Conservation (phyloP, 2,329 filamentous ascomycete species). For the Podosphaera leucotricha region DNA sequence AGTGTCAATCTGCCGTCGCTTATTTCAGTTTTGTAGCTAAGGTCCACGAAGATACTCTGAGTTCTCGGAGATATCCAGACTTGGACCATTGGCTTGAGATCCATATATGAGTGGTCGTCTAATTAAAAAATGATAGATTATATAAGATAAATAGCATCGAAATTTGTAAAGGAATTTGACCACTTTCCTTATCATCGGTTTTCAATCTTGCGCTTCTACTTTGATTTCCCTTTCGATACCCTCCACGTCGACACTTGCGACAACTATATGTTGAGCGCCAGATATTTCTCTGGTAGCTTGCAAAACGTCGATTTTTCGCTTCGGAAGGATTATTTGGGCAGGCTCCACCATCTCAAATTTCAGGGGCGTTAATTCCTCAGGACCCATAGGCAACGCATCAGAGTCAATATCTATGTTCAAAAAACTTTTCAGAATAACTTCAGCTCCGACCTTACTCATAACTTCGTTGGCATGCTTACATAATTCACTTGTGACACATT, state of each 20-base stretch:
- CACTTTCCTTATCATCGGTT: neutral
- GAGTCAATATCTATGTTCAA: conserved; percentile 59
- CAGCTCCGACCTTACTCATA: conserved; percentile 76
- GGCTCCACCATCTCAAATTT: conserved; percentile 66
- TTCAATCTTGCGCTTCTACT: conserved; percentile 8
- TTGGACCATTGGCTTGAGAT: too few relatives aligned
- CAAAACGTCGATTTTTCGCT: conserved; percentile 7
- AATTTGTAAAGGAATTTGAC: too few relatives aligned
- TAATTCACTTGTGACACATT: conserved; percentile 67
- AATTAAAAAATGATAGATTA: too few relatives aligned
- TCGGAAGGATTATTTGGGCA: conserved; percentile 35
- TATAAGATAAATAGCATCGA: too few relatives aligned
- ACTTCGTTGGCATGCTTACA: conserved; percentile 78
- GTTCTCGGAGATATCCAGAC: too few relatives aligned
- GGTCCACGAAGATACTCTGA: too few relatives aligned
- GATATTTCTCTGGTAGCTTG: conserved; percentile 11
- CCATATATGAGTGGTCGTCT: too few relatives aligned
- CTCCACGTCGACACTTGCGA: conserved; percentile 11
- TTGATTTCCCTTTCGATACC: conserved; percentile 12
- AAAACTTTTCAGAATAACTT: conserved; percentile 56
- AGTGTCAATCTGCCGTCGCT: too few relatives aligned
- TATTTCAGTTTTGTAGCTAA: too few relatives aligned
- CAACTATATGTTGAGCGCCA: conserved; percentile 11
- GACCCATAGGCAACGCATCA: conserved; percentile 66
- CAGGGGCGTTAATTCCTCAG: conserved; percentile 41